phyloP scores from a whole-genome alignment of 352 stramenopile species.

The Globisporangium uncinulatum region DNA sequence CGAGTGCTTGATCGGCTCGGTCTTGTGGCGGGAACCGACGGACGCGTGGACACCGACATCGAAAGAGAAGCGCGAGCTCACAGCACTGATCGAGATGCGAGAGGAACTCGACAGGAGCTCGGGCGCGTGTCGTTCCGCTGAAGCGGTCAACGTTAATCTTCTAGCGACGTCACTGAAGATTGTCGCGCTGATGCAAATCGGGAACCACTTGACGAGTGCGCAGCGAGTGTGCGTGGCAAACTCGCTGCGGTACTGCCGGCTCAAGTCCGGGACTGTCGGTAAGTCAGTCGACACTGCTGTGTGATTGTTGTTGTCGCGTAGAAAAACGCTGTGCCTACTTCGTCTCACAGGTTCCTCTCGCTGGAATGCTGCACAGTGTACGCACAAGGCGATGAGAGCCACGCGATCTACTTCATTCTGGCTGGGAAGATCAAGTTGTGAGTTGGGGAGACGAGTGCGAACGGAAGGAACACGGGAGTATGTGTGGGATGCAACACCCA shows the following conservation, averaged over 20 bases:
- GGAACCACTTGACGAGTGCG: conserved; percentile 12
- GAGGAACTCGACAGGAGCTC: conserved; percentile 5
- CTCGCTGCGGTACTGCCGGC: conserved; percentile 18
- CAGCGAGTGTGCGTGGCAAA: conserved; percentile 19
- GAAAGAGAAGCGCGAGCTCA: conserved; percentile 17
- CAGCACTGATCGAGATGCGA: conserved; percentile 20
- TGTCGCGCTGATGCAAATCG: conserved; percentile 24
- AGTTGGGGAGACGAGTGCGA: conserved; percentile 1
- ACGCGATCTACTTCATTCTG: conserved; percentile 27
- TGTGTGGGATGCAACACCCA: neutral
- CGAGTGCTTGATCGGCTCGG: conserved; percentile 29
- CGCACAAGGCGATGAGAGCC: conserved; percentile 20
- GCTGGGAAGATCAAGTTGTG: conserved; percentile 27
- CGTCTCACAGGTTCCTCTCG: neutral
- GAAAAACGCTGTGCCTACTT: neutral
- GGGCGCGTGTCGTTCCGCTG: neutral
- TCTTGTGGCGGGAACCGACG: conserved; percentile 3
- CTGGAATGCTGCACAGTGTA: conserved; percentile 16
- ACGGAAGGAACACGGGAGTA: neutral
- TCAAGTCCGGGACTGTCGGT: conserved; percentile 20
- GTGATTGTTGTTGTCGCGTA: neutral
- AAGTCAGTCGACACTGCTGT: too few species aligned
- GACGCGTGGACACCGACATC: neutral
- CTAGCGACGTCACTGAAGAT: conserved; percentile 21
- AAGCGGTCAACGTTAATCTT: conserved; percentile 7